Base-by-base conservation (phyloP, 352 stramenopile species). In the Pythium rishiriense region DNA sequence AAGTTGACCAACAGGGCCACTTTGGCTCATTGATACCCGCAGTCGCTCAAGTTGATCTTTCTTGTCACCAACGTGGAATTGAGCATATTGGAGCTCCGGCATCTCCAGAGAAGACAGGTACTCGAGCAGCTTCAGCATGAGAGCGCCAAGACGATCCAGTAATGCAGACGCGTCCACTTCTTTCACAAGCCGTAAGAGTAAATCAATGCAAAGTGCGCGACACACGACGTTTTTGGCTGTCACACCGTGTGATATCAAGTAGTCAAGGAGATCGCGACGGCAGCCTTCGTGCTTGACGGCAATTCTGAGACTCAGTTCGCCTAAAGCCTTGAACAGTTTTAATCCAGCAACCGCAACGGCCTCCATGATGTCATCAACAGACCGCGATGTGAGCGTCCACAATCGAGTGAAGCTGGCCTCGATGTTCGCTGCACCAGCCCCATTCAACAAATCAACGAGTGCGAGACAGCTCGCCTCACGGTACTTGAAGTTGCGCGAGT, bases 81-180 rank as follows among this genome's bases (percentile, higher is more conserved):
- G 85, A 4, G 85, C 85, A 53, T 94, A 94, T 66, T 94, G 85
- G 0, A 94, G 69, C 59, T 91, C 81, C 0, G 85, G 83, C 80
- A 94, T 87, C 61, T 94, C 85, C 6, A 94, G 42, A 1, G 85
- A 94, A n/a, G 83, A 92, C 51, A 94, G 63, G 56, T 89, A 94
- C 57, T 91, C 81, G 21, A 94, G 58, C 2, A 92, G 66, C 42
- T 85, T 88, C 7, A 92, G 64, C 4, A 91, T 61, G 5, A 92
- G 74, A 7, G 75, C 56, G 3, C 79, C 76, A 22, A 94, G 68
- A 0, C 70, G 66, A n/a, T 85, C 71, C 54, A 88, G 49, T n/a
- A 94, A 74, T 24, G 80, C 73, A 7, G 45, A 57, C 7, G 83
- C 77, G 14, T 83, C 72, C 1, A 94, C 57, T 29, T 73, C 74